These are phyloP conservation scores for Dioszegia aurantiaca DNA, from an alignment of 768 basidiomycete genomes.

Conservation along the genomic window DNA sequence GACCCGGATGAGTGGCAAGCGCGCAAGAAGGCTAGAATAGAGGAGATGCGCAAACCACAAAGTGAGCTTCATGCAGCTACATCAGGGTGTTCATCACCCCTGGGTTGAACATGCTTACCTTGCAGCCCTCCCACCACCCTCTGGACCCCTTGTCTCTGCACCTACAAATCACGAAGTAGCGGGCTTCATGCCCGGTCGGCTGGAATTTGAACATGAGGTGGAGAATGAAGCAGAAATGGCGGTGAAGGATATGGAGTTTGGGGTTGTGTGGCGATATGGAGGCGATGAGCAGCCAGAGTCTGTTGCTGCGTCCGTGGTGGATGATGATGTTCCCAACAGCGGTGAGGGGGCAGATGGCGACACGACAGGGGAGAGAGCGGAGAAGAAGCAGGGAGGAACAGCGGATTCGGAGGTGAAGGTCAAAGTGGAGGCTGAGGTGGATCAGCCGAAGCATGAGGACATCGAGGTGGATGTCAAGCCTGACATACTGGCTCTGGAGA, in stretches of 20 bases:
- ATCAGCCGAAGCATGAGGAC: constrained; percentile 31
- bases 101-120: constrained; percentile 43
- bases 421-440: constrained; percentile 22
- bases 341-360: constrained; percentile 64
- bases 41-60: constrained; percentile 61
- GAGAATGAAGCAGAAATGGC: constrained; percentile 96
- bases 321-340: constrained; percentile 59
- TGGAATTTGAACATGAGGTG: constrained; percentile 96
- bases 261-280: constrained; percentile 76
- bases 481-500: constrained; percentile 1
- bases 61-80: constrained; percentile 29
- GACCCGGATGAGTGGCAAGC: constrained; percentile 81
- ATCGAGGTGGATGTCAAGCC: constrained; percentile 20
- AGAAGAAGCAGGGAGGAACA: constrained; percentile 11
- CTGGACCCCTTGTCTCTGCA: constrained; percentile 78
- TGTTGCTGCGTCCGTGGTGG: constrained; percentile 36
- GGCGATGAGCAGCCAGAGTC: constrained; percentile 65
- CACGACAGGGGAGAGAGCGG: constrained; percentile 10
- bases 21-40: constrained; percentile 82
- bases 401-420: constrained; percentile 22
- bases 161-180: constrained; percentile 85
- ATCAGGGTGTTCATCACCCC: constrained; percentile 3
- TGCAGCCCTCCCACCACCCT: constrained; percentile 52
- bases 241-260: constrained; percentile 94
- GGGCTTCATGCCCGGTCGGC: constrained; percentile 89